phyloP scores from a whole-genome alignment of 768 basidiomycete species.

The Boletus insuetus region DNA sequence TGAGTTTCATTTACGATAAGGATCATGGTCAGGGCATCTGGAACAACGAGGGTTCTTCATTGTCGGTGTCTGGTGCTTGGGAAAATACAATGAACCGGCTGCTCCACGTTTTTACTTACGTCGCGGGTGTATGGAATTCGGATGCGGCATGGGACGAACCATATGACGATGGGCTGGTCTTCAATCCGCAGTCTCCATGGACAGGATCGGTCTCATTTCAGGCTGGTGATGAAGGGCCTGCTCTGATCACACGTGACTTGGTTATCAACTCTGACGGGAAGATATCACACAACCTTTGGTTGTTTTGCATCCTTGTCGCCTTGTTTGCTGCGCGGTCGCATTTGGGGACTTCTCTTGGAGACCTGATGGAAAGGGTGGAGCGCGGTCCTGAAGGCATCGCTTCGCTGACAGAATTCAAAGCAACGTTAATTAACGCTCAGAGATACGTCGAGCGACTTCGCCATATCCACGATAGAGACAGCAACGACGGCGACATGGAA shows the following conservation, averaged over 20 bases:
- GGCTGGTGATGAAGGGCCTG: constrained; percentile 8
- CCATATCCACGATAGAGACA: constrained; percentile 14
- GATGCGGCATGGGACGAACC: constrained; percentile 27
- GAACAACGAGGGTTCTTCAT: constrained; percentile 8
- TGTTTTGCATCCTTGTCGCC: constrained; percentile 36
- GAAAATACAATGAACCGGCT: constrained; percentile 15
- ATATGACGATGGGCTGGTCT: constrained; percentile 22
- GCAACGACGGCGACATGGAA: constrained; percentile 16
- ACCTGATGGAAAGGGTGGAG: constrained; percentile 13
- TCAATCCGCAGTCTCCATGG: constrained; percentile 23
- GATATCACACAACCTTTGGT: constrained; percentile 51
- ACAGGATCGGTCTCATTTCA: constrained; percentile 12
- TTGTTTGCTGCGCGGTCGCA: constrained; percentile 14
- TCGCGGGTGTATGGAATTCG: constrained; percentile 21
- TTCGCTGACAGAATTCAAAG: constrained; percentile 22
- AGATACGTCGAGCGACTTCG: constrained; percentile 19
- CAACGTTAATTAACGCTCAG: constrained; percentile 26
- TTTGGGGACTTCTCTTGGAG: constrained; percentile 12
- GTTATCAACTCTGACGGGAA: constrained; percentile 50
- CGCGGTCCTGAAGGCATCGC: constrained; percentile 7
- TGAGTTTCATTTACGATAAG: constrained; percentile 21
- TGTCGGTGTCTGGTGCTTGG: constrained; percentile 7
- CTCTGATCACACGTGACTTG: constrained; percentile 24
- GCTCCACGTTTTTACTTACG: constrained; percentile 17
- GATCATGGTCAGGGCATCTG: constrained; percentile 21